Conservation (phyloP, 495 filamentous ascomycete genomes). For the Neurospora sp. region DNA sequence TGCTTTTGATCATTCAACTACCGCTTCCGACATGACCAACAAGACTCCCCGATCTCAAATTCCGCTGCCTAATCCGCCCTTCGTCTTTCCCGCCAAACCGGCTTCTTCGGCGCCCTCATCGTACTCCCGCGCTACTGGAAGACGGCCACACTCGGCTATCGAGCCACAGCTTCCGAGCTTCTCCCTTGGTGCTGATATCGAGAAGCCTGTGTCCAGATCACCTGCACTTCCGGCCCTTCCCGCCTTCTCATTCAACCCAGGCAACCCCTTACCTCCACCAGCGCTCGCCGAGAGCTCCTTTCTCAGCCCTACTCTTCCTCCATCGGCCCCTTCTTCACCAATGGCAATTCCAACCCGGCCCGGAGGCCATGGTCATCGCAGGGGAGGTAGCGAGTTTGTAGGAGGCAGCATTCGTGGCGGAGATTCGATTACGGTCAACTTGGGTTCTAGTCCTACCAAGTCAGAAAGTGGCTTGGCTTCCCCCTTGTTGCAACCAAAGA, state of each 20-base stretch:
- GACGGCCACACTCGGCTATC: slow-evolving; percentile 38
- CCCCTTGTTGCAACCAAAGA: slow-evolving; percentile 36
- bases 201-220: slow-evolving; percentile 18
- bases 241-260: slow-evolving; percentile 57
- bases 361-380: slow-evolving; percentile 48
- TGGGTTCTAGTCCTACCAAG: slow-evolving; percentile 56
- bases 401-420: slow-evolving; percentile 56
- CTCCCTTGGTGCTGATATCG: slow-evolving; percentile 8
- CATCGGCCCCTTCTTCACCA: slow-evolving; percentile 31
- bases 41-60: slow-evolving; percentile 43
- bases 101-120: slow-evolving; percentile 35
- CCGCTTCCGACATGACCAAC: slow-evolving; percentile 7
- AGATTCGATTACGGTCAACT: slow-evolving; percentile 38
- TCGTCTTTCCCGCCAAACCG: slow-evolving; percentile 10
- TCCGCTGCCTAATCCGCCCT: slow-evolving; percentile 52
- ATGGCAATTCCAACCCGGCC: slow-evolving; percentile 31
- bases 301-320: slow-evolving; percentile 32
- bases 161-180: slow-evolving; percentile 19
- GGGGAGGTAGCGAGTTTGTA: slow-evolving; percentile 70
- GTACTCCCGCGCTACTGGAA: slow-evolving; percentile 31
- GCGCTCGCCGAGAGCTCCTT: slow-evolving; percentile 20
- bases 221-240: slow-evolving; percentile 49
- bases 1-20: slow-evolving; percentile 12
- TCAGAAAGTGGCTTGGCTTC: slow-evolving; percentile 46
- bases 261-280: slow-evolving; percentile 18